These are phyloP conservation scores for Paxillus rubicundulus DNA, from an alignment of 768 basidiomycete species.

Conservation along the genomic window DNA sequence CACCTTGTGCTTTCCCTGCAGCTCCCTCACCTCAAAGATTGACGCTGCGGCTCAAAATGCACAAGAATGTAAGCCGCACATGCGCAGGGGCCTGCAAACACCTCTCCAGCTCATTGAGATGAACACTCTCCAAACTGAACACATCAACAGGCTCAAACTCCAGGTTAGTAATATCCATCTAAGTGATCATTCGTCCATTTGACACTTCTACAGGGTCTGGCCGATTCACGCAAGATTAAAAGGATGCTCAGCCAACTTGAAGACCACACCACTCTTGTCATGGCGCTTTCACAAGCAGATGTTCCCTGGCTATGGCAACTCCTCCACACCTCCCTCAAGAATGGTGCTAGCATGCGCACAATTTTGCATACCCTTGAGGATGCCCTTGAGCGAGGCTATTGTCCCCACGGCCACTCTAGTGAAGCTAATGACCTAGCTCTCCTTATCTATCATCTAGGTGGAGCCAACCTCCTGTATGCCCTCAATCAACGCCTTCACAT, in stretches of 20 bases:
- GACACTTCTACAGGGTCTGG: too few relatives aligned
- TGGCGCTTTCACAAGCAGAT: slow-evolving; percentile 1
- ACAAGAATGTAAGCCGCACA: too few relatives aligned
- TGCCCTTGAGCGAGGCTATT: too few relatives aligned
- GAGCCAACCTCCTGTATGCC: too few relatives aligned
- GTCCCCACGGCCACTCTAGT: too few relatives aligned
- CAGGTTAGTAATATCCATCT: not conserved
- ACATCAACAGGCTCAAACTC: not conserved
- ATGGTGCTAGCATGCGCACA: not conserved
- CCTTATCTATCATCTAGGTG: too few relatives aligned
- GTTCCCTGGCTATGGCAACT: slow-evolving; percentile 4
- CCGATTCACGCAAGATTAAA: not conserved
- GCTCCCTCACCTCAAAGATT: not conserved
- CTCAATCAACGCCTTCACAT: too few relatives aligned
- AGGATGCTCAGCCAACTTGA: not conserved
- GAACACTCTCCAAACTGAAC: not conserved
- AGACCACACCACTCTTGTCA: slow-evolving; percentile 1
- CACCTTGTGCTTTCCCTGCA: too few relatives aligned
- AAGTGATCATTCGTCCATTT: too few relatives aligned
- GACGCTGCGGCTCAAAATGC: not conserved
- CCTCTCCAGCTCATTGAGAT: not conserved
- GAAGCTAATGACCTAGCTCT: too few relatives aligned
- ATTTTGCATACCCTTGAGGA: too few relatives aligned
- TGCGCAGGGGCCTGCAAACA: too few relatives aligned
- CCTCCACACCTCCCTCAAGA: not conserved